These are phyloP conservation scores for Colletotrichum phormii DNA, from an alignment of 2,329 filamentous ascomycete genomes.

Conservation along the genomic window DNA sequence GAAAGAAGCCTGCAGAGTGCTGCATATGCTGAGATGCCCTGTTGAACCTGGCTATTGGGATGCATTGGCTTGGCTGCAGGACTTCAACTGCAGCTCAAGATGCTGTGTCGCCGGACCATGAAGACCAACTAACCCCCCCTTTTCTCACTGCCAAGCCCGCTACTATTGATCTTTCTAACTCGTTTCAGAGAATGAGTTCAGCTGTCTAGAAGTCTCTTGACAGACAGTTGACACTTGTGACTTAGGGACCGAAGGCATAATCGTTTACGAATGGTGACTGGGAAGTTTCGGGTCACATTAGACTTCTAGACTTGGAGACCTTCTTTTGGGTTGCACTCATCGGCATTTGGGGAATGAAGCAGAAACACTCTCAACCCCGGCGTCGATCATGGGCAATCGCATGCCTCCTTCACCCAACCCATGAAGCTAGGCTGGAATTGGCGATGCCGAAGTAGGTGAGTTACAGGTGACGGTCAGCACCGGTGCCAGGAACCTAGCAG, in stretches of 20 bases:
- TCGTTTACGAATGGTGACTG: neutral
- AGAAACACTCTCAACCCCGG: conserved; percentile 12
- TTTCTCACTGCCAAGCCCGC: neutral
- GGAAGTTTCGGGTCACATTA: neutral
- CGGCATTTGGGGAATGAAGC: neutral
- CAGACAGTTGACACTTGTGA: neutral
- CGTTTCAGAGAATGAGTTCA: neutral
- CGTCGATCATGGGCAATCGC: conserved; percentile 23
- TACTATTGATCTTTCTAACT: neutral
- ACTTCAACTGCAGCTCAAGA: neutral
- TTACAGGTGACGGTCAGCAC: neutral
- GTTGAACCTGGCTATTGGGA: neutral
- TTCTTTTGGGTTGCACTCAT: neutral
- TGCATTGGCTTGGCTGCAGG: neutral
- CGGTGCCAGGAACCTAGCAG: neutral
- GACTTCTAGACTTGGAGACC: neutral
- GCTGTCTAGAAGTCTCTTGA: neutral
- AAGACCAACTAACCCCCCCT: neutral
- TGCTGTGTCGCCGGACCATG: neutral
- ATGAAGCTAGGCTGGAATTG: neutral
- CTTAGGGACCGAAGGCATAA: neutral
- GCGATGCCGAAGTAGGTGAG: neutral
- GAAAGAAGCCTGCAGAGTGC: neutral
- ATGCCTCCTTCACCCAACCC: conserved; percentile 20
- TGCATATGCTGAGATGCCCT: neutral